Evolutionary conservation across 345 rosid genomes (phyloP).

Genomic region (Lepidium sativum): DNA sequence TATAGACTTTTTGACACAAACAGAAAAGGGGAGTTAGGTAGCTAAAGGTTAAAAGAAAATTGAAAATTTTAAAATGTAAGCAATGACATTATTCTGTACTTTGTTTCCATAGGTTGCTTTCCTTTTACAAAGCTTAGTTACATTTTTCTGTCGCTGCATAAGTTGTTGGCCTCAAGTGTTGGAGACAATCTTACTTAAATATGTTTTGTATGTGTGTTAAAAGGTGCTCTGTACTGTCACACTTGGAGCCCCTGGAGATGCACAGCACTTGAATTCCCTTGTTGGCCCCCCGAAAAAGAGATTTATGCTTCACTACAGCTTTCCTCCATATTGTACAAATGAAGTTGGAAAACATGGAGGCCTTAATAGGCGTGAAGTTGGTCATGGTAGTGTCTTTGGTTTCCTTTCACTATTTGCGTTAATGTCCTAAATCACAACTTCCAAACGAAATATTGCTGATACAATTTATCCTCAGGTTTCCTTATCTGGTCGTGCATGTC

Average conservation of each 20-base stretch:
- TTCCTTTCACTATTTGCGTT: neutral
- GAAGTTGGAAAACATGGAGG: slow-evolving; percentile 93
- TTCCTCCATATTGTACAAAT: slow-evolving; percentile 89
- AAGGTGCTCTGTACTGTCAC: slow-evolving; percentile 94
- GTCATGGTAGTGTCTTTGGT: slow-evolving; percentile 58
- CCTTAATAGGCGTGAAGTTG: slow-evolving; percentile 98
- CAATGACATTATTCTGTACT: neutral
- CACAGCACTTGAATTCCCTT: slow-evolving; percentile 51
- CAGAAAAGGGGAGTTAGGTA: neutral
- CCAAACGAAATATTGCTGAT: neutral
- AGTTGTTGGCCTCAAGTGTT: neutral
- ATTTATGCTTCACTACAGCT: slow-evolving; percentile 97
- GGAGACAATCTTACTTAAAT: neutral
- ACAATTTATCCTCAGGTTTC: neutral
- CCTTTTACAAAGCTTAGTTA: neutral
- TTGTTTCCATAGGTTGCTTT: neutral
- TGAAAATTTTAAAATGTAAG: neutral
- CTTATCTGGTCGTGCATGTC: neutral
- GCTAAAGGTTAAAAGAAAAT: neutral
- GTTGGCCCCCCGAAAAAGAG: slow-evolving; percentile 93
- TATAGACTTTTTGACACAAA: neutral
- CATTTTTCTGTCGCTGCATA: neutral
- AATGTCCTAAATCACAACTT: neutral
- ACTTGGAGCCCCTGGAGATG: slow-evolving; percentile 88
- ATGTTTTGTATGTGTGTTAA: slow-evolving; percentile 1